Conservation (phyloP, 2,329 filamentous ascomycete species). For the Aureobasidium sp. region DNA sequence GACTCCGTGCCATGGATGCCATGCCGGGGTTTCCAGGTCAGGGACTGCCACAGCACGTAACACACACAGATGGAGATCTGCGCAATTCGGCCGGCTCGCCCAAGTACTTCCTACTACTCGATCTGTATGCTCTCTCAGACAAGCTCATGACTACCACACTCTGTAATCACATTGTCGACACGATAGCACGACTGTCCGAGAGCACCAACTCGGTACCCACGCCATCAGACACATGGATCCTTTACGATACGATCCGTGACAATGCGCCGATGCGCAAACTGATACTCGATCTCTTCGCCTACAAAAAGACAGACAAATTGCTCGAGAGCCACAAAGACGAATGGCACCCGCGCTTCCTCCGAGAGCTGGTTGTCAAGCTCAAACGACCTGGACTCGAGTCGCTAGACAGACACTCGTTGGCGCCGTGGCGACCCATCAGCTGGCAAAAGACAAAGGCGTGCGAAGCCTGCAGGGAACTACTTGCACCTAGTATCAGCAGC, state of each 20-base stretch:
- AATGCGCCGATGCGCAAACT: slow-evolving; percentile 33
- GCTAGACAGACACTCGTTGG: slow-evolving; percentile 34
- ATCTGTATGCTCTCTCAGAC: slow-evolving; percentile 40
- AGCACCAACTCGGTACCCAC: slow-evolving; percentile 42
- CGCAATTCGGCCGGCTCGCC: slow-evolving; percentile 40
- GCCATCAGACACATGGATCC: slow-evolving; percentile 39
- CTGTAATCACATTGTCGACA: slow-evolving; percentile 37
- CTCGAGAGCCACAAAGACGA: slow-evolving; percentile 38
- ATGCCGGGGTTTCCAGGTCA: neutral
- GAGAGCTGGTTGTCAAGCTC: slow-evolving; percentile 38
- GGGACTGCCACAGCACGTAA: neutral
- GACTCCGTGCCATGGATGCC: neutral
- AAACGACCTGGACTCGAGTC: slow-evolving; percentile 38
- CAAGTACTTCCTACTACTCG: slow-evolving; percentile 43
- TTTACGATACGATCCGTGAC: slow-evolving; percentile 38
- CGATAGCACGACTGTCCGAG: slow-evolving; percentile 38
- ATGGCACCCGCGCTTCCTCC: slow-evolving; percentile 42
- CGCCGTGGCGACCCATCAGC: slow-evolving; percentile 31
- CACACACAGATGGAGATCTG: slow-evolving; percentile 27
- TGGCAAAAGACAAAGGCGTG: slow-evolving; percentile 29
- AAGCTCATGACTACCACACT: slow-evolving; percentile 39
- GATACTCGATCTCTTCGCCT: slow-evolving; percentile 43
- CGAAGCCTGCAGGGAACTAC: slow-evolving; percentile 31
- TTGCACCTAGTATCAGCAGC: slow-evolving; percentile 32
- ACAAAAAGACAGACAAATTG: slow-evolving; percentile 44